Base-by-base conservation (phyloP, 768 basidiomycete species). In the Xerocomus potaroensis region DNA sequence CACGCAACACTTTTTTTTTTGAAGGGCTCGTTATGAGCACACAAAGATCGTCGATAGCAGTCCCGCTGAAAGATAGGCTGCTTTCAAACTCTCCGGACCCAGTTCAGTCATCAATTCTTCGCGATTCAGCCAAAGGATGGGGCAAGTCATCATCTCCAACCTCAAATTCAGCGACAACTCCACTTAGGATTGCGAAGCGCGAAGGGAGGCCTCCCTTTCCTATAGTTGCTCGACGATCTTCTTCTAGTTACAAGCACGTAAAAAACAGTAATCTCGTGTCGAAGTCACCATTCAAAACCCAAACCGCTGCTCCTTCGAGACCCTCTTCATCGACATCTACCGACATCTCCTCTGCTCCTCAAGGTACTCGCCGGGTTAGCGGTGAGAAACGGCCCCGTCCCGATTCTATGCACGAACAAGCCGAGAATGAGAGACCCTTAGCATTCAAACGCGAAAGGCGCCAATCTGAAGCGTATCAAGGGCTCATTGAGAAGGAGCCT, bases 221-320 rank as follows among this genome's bases (percentile, higher is more conserved):
- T 36, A 64, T 68, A n/a, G 66, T 89, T 36, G 80, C 82, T 39
- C 80, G 89, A 26, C 77, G 89, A 34, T 75, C 79, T 14, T 89
- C 87, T 8, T 83, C 81, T 33, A 89, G 86, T 65, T 91, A 84
- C 68, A 83, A 78, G 54, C 88, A 88, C 65, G 76, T 91, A 53
- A 77, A 76, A 57, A 83, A 72, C 56, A 87, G 82, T 62, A 82
- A 84, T 60, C 81, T 91, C 46, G 90, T 92, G 15, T 82, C 84
- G 23, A 90, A 90, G 55, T 92, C 90, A 10, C 89, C 89, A 9
- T 92, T 92, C 72, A 87, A 85, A 57, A 79, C 78, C 3, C 79
- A 81, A 50, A 72, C 79, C 21, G 73, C 79, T 39, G 71, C 73
- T n/a, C 72, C 78, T 26, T 65, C 75, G 3, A 51, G 35, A 48